Evolutionary conservation across 345 rosid species (phyloP).

Genomic region (Eucalyptus albens): DNA sequence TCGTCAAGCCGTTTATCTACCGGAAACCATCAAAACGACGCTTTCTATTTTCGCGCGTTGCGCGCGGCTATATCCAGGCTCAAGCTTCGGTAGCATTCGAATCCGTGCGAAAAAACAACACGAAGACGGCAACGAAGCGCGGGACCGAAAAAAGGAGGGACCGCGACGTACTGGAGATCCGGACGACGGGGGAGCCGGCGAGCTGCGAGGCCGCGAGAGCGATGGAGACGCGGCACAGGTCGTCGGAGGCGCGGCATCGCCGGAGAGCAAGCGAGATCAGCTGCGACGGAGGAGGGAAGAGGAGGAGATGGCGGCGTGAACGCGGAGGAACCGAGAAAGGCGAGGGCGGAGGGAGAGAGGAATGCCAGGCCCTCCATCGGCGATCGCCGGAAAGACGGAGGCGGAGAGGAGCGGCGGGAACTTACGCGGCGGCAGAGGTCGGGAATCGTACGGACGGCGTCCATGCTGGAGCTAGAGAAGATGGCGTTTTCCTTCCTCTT

Average conservation of each 20-base stretch:
- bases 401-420: neutral
- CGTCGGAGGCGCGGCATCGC: conserved; percentile 63
- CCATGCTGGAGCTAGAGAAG: neutral
- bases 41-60: neutral
- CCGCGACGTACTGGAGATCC: conserved; percentile 39
- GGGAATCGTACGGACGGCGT: neutral
- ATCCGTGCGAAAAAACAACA: neutral
- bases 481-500: neutral
- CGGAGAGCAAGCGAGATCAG: conserved; percentile 56
- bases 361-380: neutral
- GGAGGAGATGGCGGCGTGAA: neutral
- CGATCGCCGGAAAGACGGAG: neutral
- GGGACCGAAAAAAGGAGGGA: neutral
- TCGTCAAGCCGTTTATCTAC: neutral
- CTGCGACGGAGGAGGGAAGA: conserved; percentile 13
- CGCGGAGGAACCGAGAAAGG: neutral
- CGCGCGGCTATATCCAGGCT: neutral
- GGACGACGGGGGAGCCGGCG: conserved; percentile 13
- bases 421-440: neutral
- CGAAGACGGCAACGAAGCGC: neutral
- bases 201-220: conserved; percentile 20
- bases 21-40: neutral
- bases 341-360: neutral
- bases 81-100: too few relatives aligned
- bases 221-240: conserved; percentile 58